Conservation (phyloP, 139 green algal genomes). For the Tetradesmus lagerheimii region DNA sequence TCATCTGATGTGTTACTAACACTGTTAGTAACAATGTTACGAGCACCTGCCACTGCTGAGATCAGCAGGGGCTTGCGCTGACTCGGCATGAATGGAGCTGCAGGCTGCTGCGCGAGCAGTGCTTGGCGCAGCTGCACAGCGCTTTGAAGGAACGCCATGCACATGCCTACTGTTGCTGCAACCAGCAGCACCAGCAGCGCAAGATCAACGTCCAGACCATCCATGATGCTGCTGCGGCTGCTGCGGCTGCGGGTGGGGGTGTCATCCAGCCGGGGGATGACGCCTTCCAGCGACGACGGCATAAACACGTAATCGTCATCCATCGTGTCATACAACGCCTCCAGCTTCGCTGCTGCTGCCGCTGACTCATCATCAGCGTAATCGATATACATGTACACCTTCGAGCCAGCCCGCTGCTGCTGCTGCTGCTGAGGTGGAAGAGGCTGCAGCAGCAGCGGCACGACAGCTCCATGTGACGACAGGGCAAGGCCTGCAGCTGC, state of each 20-base stretch:
- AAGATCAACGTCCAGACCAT: neutral
- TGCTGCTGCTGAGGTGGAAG: neutral
- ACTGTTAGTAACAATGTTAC: neutral
- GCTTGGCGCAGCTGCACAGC: conserved; percentile 1
- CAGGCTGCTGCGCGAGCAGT: neutral
- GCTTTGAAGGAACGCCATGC: conserved; percentile 8
- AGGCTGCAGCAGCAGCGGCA: neutral
- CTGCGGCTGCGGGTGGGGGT: neutral
- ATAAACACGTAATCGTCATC: neutral
- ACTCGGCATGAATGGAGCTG: neutral
- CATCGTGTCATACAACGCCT: neutral
- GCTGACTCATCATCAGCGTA: neutral
- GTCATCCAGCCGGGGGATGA: neutral
- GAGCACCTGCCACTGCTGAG: neutral
- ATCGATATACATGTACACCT: neutral
- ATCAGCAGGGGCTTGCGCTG: neutral
- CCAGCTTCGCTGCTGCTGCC: neutral
- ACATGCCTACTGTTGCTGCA: neutral
- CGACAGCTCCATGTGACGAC: neutral
- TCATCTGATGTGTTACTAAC: neutral
- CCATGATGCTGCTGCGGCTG: neutral
- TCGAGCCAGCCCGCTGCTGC: neutral
- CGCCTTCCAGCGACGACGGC: neutral
- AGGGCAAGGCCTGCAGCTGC: neutral
- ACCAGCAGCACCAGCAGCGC: conserved; percentile 33